A percentile compares a stretch with the other conserved stretches of the same genome.
Conservation (phyloP, 495 filamentous ascomycete genomes). For the Annulohypoxylon moriforme region DNA sequence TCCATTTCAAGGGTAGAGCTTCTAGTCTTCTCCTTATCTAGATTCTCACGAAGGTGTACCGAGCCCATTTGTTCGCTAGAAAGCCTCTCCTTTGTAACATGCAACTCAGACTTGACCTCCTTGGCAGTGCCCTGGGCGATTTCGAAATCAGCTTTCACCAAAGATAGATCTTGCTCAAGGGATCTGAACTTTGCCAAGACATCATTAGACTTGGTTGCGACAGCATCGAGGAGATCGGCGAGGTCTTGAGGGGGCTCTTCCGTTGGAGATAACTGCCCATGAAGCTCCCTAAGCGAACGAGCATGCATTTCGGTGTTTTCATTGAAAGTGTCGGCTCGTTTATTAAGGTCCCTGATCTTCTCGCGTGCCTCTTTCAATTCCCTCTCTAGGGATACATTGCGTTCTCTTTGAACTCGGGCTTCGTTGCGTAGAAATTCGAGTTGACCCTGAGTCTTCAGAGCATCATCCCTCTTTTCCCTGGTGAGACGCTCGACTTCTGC, state of each 20-base stretch:
- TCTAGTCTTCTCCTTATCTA: slow-evolving; percentile 69
- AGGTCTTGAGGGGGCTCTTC: slow-evolving; percentile 68
- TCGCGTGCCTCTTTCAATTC: slow-evolving; percentile 65
- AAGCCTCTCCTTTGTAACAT: slow-evolving; percentile 60
- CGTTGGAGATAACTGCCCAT: slow-evolving; percentile 69
- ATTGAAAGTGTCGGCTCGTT: slow-evolving; percentile 59
- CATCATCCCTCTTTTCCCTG: slow-evolving; percentile 67
- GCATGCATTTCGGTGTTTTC: slow-evolving; percentile 64
- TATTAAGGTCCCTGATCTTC: slow-evolving; percentile 60
- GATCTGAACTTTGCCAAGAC: slow-evolving; percentile 57
- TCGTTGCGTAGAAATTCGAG: slow-evolving; percentile 67
- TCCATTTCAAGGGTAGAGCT: slow-evolving; percentile 69
- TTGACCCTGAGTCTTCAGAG: slow-evolving; percentile 66
- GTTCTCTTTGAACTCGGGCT: slow-evolving; percentile 64
- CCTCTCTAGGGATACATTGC: slow-evolving; percentile 62
- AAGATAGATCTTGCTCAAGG: slow-evolving; percentile 56
- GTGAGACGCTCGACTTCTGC: slow-evolving; percentile 72
- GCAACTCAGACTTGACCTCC: slow-evolving; percentile 55
- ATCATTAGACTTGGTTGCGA: slow-evolving; percentile 72
- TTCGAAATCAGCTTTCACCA: slow-evolving; percentile 60
- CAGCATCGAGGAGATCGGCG: slow-evolving; percentile 67
- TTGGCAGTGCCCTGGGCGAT: slow-evolving; percentile 49
- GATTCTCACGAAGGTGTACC: slow-evolving; percentile 58
- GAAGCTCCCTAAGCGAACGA: slow-evolving; percentile 68
- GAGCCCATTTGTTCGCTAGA: slow-evolving; percentile 56